Evolutionary conservation across 164 flowering plant species (phyloP), one percentile per base, ranked within the genome.

Genomic region (Cinnamomum chago): DNA sequence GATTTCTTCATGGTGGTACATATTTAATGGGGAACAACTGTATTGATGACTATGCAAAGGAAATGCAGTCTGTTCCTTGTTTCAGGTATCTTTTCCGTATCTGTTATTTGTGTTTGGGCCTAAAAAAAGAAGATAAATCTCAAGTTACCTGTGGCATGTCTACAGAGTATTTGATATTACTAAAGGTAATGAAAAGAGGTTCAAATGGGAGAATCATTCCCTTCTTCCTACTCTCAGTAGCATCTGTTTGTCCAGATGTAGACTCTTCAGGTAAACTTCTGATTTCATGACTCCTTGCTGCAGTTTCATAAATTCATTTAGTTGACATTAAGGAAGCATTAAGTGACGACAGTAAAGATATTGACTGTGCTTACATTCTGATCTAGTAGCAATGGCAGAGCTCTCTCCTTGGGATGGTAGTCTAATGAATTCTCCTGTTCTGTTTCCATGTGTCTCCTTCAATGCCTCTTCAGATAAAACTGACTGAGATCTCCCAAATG

Each of bases 121-220:
- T 3, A 4, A 18, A 55, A 55, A 18, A 55, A 14, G 60, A 15
- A 55, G 1, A 55, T 33, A 67, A 27, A 17, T 20, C 10, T 15
- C 9, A 20, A 27, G 17, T 5, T 80, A 86, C 89, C 85, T 81
- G 79, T 70, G 88, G 90, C 87, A 85, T 87, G 75, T 87, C 90
- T 25, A 71, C 73, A 15, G 62, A 55, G 64, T 71, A 71, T 24
- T 24, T 14, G 73, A 71, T 67, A 30, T 84, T 81, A 55, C 84
- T 84, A 71, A 85, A 85, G 22, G 86, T 76, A 71, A 87, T 74
- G 4, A 87, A 82, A 67, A 76, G 84, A 17, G 88, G 90, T 74
- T 76, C 62, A 67, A 87, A 87, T 13, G 90, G 90, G 69, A 87
- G 84, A 78, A 87, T 80, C 87, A 87, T 84, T 76, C 87, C 86